phyloP scores from a whole-genome alignment of 106 monocot genomes.

The Dendrobium officinale region DNA sequence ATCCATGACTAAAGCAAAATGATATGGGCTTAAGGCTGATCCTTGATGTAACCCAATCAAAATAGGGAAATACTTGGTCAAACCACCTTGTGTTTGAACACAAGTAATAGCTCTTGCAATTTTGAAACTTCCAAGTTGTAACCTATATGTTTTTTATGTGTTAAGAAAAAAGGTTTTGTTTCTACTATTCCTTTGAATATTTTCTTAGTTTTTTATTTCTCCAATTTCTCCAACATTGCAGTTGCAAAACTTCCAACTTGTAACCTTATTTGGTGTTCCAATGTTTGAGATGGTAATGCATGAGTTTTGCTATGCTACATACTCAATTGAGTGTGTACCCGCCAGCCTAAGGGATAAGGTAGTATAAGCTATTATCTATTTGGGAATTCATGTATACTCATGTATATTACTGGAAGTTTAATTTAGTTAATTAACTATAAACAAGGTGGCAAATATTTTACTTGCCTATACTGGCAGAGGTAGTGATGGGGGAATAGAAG shows the following conservation, averaged over 20 bases:
- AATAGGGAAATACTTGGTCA: too few relatives aligned
- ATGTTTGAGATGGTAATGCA: slow-evolving; percentile 98
- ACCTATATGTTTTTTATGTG: too few relatives aligned
- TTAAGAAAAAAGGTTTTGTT: too few relatives aligned
- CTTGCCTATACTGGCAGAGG: slow-evolving; percentile 97
- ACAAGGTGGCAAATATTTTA: slow-evolving; percentile 93
- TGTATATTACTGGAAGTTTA: neutral
- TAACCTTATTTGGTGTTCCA: slow-evolving; percentile 83
- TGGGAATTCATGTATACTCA: neutral
- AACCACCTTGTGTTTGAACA: too few relatives aligned
- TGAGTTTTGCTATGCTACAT: slow-evolving; percentile 91
- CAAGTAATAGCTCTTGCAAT: too few relatives aligned
- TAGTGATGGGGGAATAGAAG: slow-evolving; percentile 59
- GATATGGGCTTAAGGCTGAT: too few relatives aligned
- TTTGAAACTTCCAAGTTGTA: too few relatives aligned
- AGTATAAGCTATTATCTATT: neutral
- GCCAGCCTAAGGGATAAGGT: slow-evolving; percentile 92
- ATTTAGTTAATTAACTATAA: neutral
- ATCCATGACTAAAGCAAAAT: too few relatives aligned
- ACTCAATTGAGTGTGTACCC: slow-evolving; percentile 80
- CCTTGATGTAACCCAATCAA: too few relatives aligned
- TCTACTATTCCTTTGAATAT: too few relatives aligned
- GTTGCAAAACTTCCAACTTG: slow-evolving; percentile 62
- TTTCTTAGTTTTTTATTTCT: too few relatives aligned
- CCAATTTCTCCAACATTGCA: neutral